Conservation (phyloP, 495 filamentous ascomycete species). For the Thozetella sp. region DNA sequence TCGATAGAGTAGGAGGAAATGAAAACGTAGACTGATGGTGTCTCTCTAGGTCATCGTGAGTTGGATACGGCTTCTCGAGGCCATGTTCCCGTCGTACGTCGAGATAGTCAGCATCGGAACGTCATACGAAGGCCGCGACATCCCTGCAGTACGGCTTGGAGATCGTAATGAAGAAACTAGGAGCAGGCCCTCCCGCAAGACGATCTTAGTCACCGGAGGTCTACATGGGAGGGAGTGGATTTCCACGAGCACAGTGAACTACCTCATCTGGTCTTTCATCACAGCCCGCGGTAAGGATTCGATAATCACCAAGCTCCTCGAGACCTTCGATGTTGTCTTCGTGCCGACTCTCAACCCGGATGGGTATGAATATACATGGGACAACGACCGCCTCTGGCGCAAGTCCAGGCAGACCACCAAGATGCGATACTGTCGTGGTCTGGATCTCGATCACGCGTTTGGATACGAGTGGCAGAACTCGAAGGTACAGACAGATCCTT, state of each 20-base stretch:
- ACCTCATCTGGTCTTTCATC: constrained; percentile 86
- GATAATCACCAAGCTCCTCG: constrained; percentile 72
- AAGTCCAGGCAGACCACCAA: constrained; percentile 89
- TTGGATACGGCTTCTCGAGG: constrained; percentile 89
- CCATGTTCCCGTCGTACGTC: constrained; percentile 83
- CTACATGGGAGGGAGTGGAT: constrained; percentile 96
- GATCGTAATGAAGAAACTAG: constrained; percentile 45
- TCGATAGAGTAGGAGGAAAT: no score
- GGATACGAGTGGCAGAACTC: constrained; percentile 81
- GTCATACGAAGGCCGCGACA: constrained; percentile 84
- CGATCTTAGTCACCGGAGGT: constrained; percentile 82
- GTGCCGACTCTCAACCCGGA: constrained; percentile 91
- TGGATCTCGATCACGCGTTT: constrained; percentile 89
- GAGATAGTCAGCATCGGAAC: constrained; percentile 74
- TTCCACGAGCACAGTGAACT: constrained; percentile 87
- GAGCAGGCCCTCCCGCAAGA: constrained; percentile 54
- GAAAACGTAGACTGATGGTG: neutral
- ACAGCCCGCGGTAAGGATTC: constrained; percentile 72
- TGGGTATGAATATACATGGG: constrained; percentile 93
- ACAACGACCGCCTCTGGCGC: constrained; percentile 89
- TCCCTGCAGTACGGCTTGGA: constrained; percentile 81
- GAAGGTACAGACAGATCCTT: constrained; percentile 73
- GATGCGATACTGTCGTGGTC: constrained; percentile 79
- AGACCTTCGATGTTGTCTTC: constrained; percentile 82
- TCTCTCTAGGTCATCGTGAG: constrained; percentile 41